Evolutionary conservation across 176 grass and related monocot species (phyloP).

Genomic region (Ananas comosus): DNA sequence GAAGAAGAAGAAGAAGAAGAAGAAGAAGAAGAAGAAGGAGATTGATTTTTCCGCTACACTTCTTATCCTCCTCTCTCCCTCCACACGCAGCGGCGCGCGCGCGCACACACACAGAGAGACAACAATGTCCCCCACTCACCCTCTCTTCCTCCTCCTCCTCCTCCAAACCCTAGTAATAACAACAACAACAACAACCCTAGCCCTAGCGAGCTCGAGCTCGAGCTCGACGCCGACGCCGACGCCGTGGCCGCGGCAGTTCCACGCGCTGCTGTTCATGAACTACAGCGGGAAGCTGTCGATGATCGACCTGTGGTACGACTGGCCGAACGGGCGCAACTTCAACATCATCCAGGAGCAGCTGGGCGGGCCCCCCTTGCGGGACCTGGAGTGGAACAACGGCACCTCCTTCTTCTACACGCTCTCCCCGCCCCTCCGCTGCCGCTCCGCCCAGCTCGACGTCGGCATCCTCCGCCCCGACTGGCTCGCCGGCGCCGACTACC

Average conservation of each 20-base stretch:
- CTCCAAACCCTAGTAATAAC: neutral
- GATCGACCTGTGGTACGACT: slow-evolving; percentile 21
- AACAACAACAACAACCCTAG: neutral
- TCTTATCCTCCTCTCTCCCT: too few relatives aligned
- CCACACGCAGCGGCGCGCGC: too few relatives aligned
- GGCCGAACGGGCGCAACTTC: slow-evolving; percentile 13
- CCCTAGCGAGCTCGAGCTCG: neutral
- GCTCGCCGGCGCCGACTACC: slow-evolving; percentile 48
- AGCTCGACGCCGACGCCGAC: neutral
- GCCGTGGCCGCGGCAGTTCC: slow-evolving; percentile 7
- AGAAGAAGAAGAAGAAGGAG: too few relatives aligned
- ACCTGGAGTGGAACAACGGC: slow-evolving; percentile 87
- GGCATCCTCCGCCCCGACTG: slow-evolving; percentile 63
- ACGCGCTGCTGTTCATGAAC: slow-evolving; percentile 13
- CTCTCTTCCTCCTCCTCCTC: neutral
- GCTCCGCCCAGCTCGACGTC: slow-evolving; percentile 41
- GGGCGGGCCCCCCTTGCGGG: slow-evolving; percentile 32
- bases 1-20: too few relatives aligned
- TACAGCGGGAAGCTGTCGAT: neutral
- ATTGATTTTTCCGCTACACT: too few relatives aligned
- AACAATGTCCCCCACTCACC: neutral
- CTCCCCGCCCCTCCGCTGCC: slow-evolving; percentile 27
- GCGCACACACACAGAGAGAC: neutral
- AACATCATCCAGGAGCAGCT: slow-evolving; percentile 27
- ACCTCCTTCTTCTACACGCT: slow-evolving; percentile 65